phyloP scores from a whole-genome alignment of 148 eudicot genomes.

The Gaultheria prostrata region DNA sequence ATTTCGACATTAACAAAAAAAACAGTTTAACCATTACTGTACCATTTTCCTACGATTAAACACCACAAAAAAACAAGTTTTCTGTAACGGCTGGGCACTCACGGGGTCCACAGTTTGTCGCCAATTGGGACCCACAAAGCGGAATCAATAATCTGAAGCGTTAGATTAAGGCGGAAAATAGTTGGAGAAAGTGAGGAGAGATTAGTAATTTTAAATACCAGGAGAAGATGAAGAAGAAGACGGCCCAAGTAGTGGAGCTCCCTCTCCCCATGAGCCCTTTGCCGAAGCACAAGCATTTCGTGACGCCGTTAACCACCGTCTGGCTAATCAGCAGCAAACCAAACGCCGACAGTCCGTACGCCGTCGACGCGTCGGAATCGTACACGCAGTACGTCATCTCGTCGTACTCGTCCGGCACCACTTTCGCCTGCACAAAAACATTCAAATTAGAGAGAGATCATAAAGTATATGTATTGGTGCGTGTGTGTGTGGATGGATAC shows the following conservation, averaged over 20 bases:
- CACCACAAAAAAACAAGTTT: neutral
- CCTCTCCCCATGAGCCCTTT: slow-evolving; percentile 63
- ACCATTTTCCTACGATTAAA: neutral
- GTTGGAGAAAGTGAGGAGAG: neutral
- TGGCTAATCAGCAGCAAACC: slow-evolving; percentile 75
- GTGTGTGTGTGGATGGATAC: slow-evolving; percentile 22
- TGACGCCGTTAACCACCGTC: slow-evolving; percentile 67
- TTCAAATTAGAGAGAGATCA: neutral
- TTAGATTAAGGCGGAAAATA: neutral
- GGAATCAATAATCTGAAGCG: neutral
- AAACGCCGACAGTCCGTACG: slow-evolving; percentile 79
- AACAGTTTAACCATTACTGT: too few relatives aligned
- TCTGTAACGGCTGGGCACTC: neutral
- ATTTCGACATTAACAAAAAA: too few relatives aligned
- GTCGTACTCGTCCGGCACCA: slow-evolving; percentile 78
- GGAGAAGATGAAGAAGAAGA: slow-evolving; percentile 78
- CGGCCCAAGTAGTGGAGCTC: slow-evolving; percentile 46
- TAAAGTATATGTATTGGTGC: neutral
- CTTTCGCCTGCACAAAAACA: slow-evolving; percentile 48
- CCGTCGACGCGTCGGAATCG: slow-evolving; percentile 82
- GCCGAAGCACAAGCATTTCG: slow-evolving; percentile 87
- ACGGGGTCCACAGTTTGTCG: neutral
- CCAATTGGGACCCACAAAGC: slow-evolving; percentile 5
- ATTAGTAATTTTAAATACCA: slow-evolving; percentile 43
- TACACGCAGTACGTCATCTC: slow-evolving; percentile 72